A percentile compares a stretch with the other conserved stretches of the same genome.
These are phyloP conservation scores for Blechomonas ayalai DNA, from an alignment of 208 protist species.

Conservation along the genomic window DNA sequence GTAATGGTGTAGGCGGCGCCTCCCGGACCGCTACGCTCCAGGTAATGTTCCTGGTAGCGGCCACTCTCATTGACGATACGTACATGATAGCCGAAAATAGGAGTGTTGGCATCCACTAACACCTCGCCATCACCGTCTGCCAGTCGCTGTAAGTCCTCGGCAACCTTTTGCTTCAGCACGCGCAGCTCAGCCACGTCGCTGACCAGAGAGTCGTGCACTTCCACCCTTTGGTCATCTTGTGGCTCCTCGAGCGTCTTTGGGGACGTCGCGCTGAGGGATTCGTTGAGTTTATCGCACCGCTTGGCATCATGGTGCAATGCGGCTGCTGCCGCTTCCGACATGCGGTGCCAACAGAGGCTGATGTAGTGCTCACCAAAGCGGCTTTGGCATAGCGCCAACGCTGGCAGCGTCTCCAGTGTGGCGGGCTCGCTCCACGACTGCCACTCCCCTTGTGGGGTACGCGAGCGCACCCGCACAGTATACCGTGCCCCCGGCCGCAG, in stretches of 20 bases:
- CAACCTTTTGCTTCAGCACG: constrained; percentile 24
- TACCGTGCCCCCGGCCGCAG: too few relatives aligned
- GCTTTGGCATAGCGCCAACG: constrained; percentile 67
- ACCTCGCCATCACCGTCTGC: constrained; percentile 48
- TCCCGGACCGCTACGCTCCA: constrained; percentile 6
- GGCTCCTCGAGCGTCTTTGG: constrained; percentile 33
- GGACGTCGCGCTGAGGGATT: constrained; percentile 52
- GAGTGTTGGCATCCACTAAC: constrained; percentile 32
- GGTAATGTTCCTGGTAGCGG: constrained; percentile 32
- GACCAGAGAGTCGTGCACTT: constrained; percentile 40
- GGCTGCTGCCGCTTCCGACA: constrained; percentile 9
- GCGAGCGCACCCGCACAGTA: constrained; percentile 26
- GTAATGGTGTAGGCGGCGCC: constrained; percentile 51
- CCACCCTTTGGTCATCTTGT: too few relatives aligned
- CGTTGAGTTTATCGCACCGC: constrained; percentile 42
- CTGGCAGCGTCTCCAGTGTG: constrained; percentile 45
- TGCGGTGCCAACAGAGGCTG: constrained; percentile 85
- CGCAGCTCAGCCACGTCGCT: constrained; percentile 29
- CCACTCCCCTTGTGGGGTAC: constrained; percentile 58
- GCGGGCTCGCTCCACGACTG: constrained; percentile 64
- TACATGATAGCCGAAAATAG: constrained; percentile 65
- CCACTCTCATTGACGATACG: constrained; percentile 73
- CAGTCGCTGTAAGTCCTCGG: constrained; percentile 15
- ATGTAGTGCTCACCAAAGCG: constrained; percentile 90
- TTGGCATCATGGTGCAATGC: constrained; percentile 22